Percentiles rank a stretch among this genome's conserved stretches.
These are phyloP conservation scores for Wallacemonas collosoma DNA, from an alignment of 208 protist species.

Conservation along the genomic window DNA sequence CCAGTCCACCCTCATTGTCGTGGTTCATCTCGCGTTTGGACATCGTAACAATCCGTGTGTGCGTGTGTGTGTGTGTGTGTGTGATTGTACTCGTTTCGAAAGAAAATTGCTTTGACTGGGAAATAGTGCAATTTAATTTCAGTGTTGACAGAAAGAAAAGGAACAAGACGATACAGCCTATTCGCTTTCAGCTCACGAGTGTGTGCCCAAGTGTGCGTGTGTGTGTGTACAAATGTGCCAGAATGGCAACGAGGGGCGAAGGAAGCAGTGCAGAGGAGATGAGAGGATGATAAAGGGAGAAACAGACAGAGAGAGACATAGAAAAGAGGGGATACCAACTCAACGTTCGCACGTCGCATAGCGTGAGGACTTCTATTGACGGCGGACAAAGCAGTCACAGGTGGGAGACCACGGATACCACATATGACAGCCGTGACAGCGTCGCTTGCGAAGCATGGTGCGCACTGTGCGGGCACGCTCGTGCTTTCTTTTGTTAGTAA, in stretches of 20 bases:
- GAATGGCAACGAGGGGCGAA: not conserved
- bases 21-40: slow-evolving; percentile 7
- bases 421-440: no score
- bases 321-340: no score
- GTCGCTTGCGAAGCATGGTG: no score
- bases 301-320: no score
- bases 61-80: not conserved
- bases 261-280: not conserved
- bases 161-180: not conserved
- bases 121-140: not conserved
- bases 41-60: not conserved
- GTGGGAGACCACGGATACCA: no score
- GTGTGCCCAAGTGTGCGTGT: not conserved
- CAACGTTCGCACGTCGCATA: no score
- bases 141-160: slow-evolving; percentile 1
- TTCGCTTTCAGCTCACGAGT: not conserved
- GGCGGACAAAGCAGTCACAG: no score
- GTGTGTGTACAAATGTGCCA: not conserved
- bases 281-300: no score
- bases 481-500: slow-evolving; percentile 3
- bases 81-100: slow-evolving; percentile 5
- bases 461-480: no score
- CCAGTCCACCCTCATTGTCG: slow-evolving; percentile 24
- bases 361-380: no score
- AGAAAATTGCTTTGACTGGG: not conserved